Base-by-base conservation (phyloP, 2,329 filamentous ascomycete genomes). In the Scedosporium minutisporum region DNA sequence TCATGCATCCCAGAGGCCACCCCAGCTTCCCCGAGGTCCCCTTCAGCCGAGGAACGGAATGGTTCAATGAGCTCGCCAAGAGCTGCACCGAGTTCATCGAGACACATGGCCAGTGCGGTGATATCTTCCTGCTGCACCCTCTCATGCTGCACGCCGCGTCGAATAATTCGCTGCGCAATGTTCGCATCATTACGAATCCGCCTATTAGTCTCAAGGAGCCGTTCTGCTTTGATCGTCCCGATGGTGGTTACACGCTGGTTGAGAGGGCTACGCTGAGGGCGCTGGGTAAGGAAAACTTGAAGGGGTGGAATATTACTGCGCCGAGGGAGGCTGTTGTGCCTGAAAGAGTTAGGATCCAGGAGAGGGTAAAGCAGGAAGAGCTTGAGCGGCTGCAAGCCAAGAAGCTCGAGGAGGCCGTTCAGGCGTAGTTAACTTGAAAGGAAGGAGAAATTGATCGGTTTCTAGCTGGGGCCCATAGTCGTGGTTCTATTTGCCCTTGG, bases 91-190 rank as follows among this genome's bases (percentile, higher is more conserved):
- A 67, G 63, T 83, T 85, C 68, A 77, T 83, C 51, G 83, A 86
- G 71, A 81, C 78, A 0, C 79, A 76, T 2, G 84, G 84, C 1
- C 68, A 75, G 1, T 75, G 79, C 0, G 83, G 83, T 7, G 83
- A 86, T 64, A 80, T 86, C 14, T 85, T 80, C 65, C 71, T 87
- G 16, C 68, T 86, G 69, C 83, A 87, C 69, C 83, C 83, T 51
- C 71, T 86, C 18, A 86, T 86, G 82, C 69, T 85, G 71, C 83
- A 87, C 69, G 79, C 77, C 46, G 79, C 81, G 3, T 80, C 46
- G 68, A 77, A 21, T 66, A 71, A 71, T 62, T 65, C 65, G 16
- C 65, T 67, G 10, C 68, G 70, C 18, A 64, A 66, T 53, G 57
- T 67, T 14, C 65, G 69, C 23, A 67, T 70, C 64, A 70, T 70